phyloP scores from a whole-genome alignment of 2,329 filamentous ascomycete species.

The Phialophora expanda region DNA sequence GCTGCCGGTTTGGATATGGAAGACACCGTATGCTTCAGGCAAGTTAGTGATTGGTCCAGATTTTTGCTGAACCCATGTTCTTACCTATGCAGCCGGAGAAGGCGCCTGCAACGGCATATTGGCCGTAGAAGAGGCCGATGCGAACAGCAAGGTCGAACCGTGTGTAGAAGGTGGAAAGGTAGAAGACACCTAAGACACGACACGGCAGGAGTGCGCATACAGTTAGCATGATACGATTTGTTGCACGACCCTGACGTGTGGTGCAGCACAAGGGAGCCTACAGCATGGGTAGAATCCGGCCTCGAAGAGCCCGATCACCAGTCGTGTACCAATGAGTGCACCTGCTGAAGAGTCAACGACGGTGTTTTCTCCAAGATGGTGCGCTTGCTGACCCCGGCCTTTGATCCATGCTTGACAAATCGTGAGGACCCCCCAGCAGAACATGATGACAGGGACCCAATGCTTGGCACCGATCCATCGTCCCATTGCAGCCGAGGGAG shows the following conservation, averaged over 20 bases:
- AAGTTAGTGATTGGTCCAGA: conserved; percentile 28
- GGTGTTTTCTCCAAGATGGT: conserved; percentile 45
- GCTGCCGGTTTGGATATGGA: conserved; percentile 51
- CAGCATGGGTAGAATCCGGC: conserved; percentile 54
- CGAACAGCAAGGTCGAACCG: conserved; percentile 46
- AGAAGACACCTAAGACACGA: conserved; percentile 52
- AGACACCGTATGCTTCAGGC: conserved; percentile 48
- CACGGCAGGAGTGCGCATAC: not conserved
- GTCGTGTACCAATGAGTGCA: conserved; percentile 37
- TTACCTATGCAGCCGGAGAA: conserved; percentile 50
- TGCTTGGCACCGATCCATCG: conserved; percentile 53
- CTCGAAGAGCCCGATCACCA: conserved; percentile 44
- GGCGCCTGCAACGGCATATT: conserved; percentile 48
- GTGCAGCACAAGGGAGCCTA: not conserved
- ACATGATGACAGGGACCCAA: conserved; percentile 65
- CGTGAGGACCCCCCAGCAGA: conserved; percentile 57
- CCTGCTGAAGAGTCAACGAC: conserved; percentile 4
- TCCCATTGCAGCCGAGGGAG: conserved; percentile 56
- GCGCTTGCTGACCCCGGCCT: conserved; percentile 52
- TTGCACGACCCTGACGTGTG: not conserved
- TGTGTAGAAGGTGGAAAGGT: conserved; percentile 60
- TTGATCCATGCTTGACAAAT: conserved; percentile 55
- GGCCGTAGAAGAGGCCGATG: conserved; percentile 43
- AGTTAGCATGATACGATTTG: not conserved
- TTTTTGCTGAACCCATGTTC: not conserved